Conservation (phyloP, 2,329 filamentous ascomycete species). For the Rhexocercosporidium sp. region DNA sequence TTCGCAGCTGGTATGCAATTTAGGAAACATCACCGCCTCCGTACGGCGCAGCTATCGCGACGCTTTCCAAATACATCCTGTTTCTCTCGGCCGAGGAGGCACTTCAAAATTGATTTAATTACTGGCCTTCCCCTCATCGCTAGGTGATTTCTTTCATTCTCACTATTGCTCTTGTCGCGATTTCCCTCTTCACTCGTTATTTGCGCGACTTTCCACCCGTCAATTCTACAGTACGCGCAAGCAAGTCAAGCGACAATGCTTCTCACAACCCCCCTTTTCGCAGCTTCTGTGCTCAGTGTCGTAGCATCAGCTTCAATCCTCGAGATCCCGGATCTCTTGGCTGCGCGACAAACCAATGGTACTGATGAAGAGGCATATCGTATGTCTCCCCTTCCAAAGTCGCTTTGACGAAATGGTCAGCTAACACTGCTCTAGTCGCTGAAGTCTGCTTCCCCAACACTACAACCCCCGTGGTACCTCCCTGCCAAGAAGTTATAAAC, state of each 20-base stretch:
- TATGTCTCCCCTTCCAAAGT: neutral
- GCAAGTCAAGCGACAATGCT: neutral
- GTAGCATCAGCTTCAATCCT: slow-evolving; percentile 42
- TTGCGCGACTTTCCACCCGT: neutral
- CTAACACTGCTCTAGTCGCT: slow-evolving; percentile 11
- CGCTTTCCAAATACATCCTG: neutral
- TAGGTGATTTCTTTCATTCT: neutral
- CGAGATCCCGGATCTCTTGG: slow-evolving; percentile 9
- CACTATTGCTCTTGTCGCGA: neutral
- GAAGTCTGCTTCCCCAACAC: slow-evolving; percentile 31
- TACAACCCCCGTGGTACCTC: slow-evolving; percentile 37
- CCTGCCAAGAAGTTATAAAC: slow-evolving; percentile 43
- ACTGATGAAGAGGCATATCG: slow-evolving; percentile 21
- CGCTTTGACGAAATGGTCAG: neutral
- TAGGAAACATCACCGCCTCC: slow-evolving; percentile 10
- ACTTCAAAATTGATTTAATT: neutral
- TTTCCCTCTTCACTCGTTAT: neutral
- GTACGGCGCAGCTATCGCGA: neutral
- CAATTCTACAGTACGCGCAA: neutral
- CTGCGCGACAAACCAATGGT: slow-evolving; percentile 17
- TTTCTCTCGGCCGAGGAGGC: neutral
- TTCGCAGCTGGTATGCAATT: neutral
- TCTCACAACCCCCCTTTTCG: neutral
- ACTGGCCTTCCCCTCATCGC: neutral
- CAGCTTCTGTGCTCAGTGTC: neutral